Conservation (phyloP, 805 yeast genomes). For the Pichia cabralensis region DNA sequence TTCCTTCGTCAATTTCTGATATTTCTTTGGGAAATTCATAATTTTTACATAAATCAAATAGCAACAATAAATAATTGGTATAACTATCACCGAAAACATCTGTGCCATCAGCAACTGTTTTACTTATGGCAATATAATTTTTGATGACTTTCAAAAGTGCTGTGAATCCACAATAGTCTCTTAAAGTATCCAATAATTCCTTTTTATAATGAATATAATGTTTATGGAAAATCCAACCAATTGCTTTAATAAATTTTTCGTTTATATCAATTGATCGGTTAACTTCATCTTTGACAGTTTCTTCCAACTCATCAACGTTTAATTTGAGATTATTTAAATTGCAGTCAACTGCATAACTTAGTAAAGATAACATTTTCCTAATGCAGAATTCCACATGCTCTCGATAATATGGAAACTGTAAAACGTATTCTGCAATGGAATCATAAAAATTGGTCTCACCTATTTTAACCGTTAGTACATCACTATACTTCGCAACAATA, state of each 20-base stretch:
- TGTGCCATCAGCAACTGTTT: conserved; percentile 27
- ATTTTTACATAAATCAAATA: conserved; percentile 46
- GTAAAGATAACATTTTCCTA: conserved; percentile 37
- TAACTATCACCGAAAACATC: conserved; percentile 19
- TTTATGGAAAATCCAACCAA: conserved; percentile 25
- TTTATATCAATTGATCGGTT: conserved; percentile 16
- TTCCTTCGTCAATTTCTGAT: conserved; percentile 7
- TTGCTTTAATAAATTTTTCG: conserved; percentile 22
- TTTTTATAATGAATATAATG: conserved; percentile 15
- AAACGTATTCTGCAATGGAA: conserved; percentile 19
- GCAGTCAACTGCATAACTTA: conserved; percentile 24
- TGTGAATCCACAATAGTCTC: conserved; percentile 43
- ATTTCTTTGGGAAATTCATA: conserved; percentile 28
- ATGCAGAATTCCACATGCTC: conserved; percentile 34
- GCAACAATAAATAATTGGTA: conserved; percentile 34
- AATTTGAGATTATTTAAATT: conserved; percentile 17
- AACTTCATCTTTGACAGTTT: conserved; percentile 14
- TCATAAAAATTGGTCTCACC: conserved; percentile 20
- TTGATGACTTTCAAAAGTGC: conserved; percentile 26
- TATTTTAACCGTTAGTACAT: conserved; percentile 10
- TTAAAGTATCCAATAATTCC: conserved; percentile 33
- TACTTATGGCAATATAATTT: conserved; percentile 25
- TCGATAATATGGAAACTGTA: conserved; percentile 24
- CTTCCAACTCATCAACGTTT: conserved; percentile 11
- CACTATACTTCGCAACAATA: conserved; percentile 22